Evolutionary conservation across 2,329 filamentous ascomycete genomes (phyloP).

Genomic region (Fusarium brachygibbosum): DNA sequence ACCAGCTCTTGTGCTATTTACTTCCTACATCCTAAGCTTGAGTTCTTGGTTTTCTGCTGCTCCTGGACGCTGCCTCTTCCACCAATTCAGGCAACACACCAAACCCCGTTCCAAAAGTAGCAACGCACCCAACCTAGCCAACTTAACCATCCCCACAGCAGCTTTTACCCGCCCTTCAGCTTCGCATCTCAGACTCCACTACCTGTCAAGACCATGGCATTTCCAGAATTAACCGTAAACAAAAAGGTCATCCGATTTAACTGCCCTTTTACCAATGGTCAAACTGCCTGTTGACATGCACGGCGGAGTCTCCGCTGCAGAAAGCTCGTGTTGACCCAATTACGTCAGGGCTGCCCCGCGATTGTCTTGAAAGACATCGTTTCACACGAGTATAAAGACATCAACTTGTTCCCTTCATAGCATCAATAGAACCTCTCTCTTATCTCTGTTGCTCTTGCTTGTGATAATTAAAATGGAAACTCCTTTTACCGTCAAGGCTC

Average conservation of each 20-base stretch:
- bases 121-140: not conserved
- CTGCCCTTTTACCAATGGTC: not conserved
- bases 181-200: slow-evolving; percentile 7
- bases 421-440: not conserved
- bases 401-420: not conserved
- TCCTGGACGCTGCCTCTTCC: not conserved
- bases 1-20: too few species aligned
- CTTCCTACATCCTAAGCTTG: too few species aligned
- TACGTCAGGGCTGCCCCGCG: slow-evolving; percentile 43
- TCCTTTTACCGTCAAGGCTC: slow-evolving; percentile 63
- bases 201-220: not conserved
- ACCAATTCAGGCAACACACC: not conserved
- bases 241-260: not conserved
- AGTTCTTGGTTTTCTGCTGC: too few species aligned
- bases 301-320: slow-evolving; percentile 23
- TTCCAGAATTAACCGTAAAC: slow-evolving; percentile 14
- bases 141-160: slow-evolving; percentile 3
- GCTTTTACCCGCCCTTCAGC: slow-evolving; percentile 3
- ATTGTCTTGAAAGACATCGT: not conserved
- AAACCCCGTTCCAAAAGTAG: not conserved
- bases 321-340: slow-evolving; percentile 8
- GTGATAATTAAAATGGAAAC: slow-evolving; percentile 21
- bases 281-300: not conserved
- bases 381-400: slow-evolving; percentile 19
- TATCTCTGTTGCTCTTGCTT: not conserved